Percentiles rank a stretch among this genome's conserved stretches.
phyloP scores from a whole-genome alignment of 306 rosid species.

The Ochetophila trinervis region DNA sequence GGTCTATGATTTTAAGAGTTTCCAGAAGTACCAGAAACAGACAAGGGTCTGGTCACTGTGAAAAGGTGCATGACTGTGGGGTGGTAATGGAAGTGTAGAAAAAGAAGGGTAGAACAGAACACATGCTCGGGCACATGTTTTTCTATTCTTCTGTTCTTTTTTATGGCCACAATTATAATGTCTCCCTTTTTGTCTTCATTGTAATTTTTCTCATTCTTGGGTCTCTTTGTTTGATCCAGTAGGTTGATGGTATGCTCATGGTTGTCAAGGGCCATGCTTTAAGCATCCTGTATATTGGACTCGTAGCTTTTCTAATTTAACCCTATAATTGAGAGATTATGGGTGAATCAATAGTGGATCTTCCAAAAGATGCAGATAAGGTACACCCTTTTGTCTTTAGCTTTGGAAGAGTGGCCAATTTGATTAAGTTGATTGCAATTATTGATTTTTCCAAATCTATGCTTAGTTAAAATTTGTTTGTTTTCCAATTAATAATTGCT shows the following conservation, averaged over 20 bases:
- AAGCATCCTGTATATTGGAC: slow-evolving; percentile 16
- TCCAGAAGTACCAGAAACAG: slow-evolving; percentile 52
- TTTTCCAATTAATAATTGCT: slow-evolving; percentile 16
- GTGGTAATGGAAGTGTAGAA: slow-evolving; percentile 26
- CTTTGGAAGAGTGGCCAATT: slow-evolving; percentile 14
- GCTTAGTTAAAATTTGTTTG: slow-evolving; percentile 12
- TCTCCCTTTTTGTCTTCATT: slow-evolving; percentile 50
- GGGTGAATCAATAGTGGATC: slow-evolving; percentile 61
- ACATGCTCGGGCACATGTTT: slow-evolving; percentile 33
- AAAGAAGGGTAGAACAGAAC: slow-evolving; percentile 18
- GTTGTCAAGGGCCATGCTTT: slow-evolving; percentile 23
- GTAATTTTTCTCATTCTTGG: slow-evolving; percentile 10
- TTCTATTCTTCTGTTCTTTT: slow-evolving; percentile 31
- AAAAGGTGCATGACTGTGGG: slow-evolving; percentile 18
- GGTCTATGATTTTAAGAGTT: slow-evolving; percentile 40
- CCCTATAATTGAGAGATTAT: slow-evolving; percentile 16
- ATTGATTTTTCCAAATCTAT: slow-evolving; percentile 20
- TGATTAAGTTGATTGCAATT: slow-evolving; percentile 12
- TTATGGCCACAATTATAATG: slow-evolving; percentile 8
- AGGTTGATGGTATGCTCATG: slow-evolving; percentile 24
- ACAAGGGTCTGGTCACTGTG: slow-evolving; percentile 38
- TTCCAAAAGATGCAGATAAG: slow-evolving; percentile 48
- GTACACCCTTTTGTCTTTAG: slow-evolving; percentile 42
- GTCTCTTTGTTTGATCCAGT: slow-evolving; percentile 45
- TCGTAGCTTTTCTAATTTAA: slow-evolving; percentile 28